These are phyloP conservation scores for Aureobasidium sp. DNA, from an alignment of 2,329 filamentous ascomycete species.

Conservation along the genomic window DNA sequence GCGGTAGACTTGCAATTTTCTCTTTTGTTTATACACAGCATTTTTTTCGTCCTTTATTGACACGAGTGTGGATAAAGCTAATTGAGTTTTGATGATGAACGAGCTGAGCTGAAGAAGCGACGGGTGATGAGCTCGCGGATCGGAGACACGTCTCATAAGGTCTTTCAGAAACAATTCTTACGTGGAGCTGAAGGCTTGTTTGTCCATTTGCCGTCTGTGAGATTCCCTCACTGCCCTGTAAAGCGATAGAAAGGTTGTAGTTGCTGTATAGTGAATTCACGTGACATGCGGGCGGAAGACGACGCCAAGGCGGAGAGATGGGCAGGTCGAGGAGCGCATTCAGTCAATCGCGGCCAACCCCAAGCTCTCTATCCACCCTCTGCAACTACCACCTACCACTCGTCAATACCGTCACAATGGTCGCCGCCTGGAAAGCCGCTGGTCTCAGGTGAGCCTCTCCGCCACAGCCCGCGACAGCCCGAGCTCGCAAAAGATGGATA, in stretches of 20 bases:
- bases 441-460: constrained; percentile 71
- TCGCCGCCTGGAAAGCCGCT: constrained; percentile 96
- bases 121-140: neutral
- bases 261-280: neutral
- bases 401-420: constrained; percentile 60
- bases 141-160: no score
- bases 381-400: constrained; percentile 17
- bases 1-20: constrained; percentile 15
- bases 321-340: constrained; percentile 3
- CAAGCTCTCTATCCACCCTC: constrained; percentile 8
- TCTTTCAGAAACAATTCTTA: neutral
- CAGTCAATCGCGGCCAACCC: neutral
- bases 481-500: neutral
- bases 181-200: neutral
- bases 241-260: neutral
- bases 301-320: neutral
- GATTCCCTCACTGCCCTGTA: no score
- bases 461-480: neutral
- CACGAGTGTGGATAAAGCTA: constrained; percentile 2
- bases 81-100: neutral
- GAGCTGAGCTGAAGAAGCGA: neutral
- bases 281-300: constrained; percentile 13
- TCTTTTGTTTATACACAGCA: constrained; percentile 15
- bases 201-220: neutral
- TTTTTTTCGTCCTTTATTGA: constrained; percentile 1